Conservation (phyloP, 2,329 filamentous ascomycete genomes). For the Calycina herbarum region DNA sequence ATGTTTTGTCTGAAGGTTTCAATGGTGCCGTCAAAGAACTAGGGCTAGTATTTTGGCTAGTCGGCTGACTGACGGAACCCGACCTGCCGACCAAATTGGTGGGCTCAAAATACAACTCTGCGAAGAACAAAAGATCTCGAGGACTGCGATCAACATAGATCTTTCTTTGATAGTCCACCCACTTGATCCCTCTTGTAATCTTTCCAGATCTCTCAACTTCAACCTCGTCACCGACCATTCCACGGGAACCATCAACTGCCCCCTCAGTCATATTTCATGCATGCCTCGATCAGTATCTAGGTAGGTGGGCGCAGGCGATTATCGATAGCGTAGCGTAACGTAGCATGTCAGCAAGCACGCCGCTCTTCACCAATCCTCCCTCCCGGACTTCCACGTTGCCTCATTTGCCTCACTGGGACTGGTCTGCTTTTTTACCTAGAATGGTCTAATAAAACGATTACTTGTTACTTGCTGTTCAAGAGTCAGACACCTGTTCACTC, state of each 20-base stretch:
- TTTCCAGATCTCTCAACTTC: background rate
- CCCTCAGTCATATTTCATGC: background rate
- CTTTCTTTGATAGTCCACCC: background rate
- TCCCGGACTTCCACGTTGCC: background rate
- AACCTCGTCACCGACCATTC: background rate
- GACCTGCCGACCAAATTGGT: background rate
- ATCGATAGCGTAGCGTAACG: slow-evolving; percentile 5
- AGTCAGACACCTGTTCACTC: background rate
- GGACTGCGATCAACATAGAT: background rate
- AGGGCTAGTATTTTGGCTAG: background rate
- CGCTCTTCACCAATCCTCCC: background rate
- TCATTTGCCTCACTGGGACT: background rate
- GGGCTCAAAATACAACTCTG: background rate
- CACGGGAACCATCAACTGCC: background rate
- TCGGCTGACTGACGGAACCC: background rate
- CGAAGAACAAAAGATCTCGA: background rate
- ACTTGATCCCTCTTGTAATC: background rate
- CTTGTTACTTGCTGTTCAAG: background rate
- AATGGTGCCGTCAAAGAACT: background rate
- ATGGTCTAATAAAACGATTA: background rate
- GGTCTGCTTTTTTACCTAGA: background rate
- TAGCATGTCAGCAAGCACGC: background rate
- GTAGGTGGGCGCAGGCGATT: background rate
- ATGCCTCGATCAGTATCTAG: background rate
- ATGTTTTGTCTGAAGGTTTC: no score